Evolutionary conservation across 2,329 filamentous ascomycete species (phyloP).

Genomic region (Exophiala lecanii-corni): DNA sequence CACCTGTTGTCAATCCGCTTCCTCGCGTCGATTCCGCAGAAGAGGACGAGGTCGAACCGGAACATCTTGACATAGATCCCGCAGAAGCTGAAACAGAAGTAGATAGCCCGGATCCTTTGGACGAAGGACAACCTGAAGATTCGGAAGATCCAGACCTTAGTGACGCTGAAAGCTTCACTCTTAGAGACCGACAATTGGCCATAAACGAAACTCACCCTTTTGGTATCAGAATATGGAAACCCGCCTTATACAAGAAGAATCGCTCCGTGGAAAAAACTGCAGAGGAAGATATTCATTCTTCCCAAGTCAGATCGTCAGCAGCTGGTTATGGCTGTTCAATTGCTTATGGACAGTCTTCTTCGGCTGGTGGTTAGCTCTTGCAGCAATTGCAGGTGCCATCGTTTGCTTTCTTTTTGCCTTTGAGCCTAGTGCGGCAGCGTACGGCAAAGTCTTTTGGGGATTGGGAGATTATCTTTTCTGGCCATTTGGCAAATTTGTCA

Average conservation of each 20-base stretch:
- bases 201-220: slow-evolving; percentile 99
- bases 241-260: slow-evolving; percentile 94
- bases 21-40: slow-evolving; percentile 35
- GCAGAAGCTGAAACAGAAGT: slow-evolving; percentile 34
- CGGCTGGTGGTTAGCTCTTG: slow-evolving; percentile 88
- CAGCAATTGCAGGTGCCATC: slow-evolving; percentile 68
- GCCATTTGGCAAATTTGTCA: slow-evolving; percentile 94
- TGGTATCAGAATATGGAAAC: slow-evolving; percentile 98
- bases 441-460: slow-evolving; percentile 79
- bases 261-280: slow-evolving; percentile 94
- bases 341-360: slow-evolving; percentile 85
- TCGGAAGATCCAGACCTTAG: slow-evolving; percentile 71
- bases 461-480: slow-evolving; percentile 86
- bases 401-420: slow-evolving; percentile 77
- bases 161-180: slow-evolving; percentile 94
- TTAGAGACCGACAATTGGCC: slow-evolving; percentile 93
- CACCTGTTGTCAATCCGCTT: slow-evolving; percentile 31
- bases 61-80: background rate
- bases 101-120: slow-evolving; percentile 40
- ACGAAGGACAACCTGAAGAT: slow-evolving; percentile 51
- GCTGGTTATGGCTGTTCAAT: slow-evolving; percentile 83
- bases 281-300: slow-evolving; percentile 94
- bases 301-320: slow-evolving; percentile 83
- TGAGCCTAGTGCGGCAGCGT: slow-evolving; percentile 73
- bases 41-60: slow-evolving; percentile 29